A percentile compares a stretch with the other conserved stretches of the same genome.
phyloP scores from a whole-genome alignment of 805 yeast genomes.

The Schwanniomyces occidentalis region DNA sequence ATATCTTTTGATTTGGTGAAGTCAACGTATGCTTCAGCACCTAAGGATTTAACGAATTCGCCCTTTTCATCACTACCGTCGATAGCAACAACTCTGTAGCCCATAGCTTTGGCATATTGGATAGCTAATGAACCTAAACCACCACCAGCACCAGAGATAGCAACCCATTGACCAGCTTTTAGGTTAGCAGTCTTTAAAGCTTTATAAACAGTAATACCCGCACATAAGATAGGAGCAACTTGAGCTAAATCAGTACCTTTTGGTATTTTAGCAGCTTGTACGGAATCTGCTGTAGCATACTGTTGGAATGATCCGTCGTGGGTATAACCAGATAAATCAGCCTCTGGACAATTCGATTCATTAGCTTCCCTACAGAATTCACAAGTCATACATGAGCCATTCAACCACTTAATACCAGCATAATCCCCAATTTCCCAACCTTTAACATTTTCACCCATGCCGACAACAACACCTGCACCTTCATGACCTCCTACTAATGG shows the following conservation, averaged over 20 bases:
- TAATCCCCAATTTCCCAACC: constrained; percentile 46
- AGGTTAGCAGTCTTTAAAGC: constrained; percentile 61
- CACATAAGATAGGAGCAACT: constrained; percentile 65
- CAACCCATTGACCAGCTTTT: constrained; percentile 70
- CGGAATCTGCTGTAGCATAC: constrained; percentile 65
- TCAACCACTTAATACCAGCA: constrained; percentile 49
- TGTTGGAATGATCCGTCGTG: constrained; percentile 72
- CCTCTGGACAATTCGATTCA: constrained; percentile 60
- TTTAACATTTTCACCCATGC: constrained; percentile 39
- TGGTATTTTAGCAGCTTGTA: constrained; percentile 62
- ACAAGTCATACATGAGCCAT: constrained; percentile 44
- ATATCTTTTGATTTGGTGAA: constrained; percentile 52
- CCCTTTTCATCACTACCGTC: constrained; percentile 76
- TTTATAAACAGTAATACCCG: constrained; percentile 69
- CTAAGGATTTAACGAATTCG: constrained; percentile 52
- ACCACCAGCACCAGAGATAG: constrained; percentile 79
- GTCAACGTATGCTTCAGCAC: constrained; percentile 66
- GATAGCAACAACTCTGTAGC: constrained; percentile 64
- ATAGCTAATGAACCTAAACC: constrained; percentile 77
- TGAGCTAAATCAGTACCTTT: constrained; percentile 53
- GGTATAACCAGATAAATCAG: constrained; percentile 73
- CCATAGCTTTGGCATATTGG: constrained; percentile 78
- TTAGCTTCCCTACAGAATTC: constrained; percentile 42
- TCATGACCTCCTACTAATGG: constrained; percentile 51
- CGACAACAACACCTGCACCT: constrained; percentile 50